Percentiles rank a stretch among this genome's conserved stretches.
phyloP scores from a whole-genome alignment of 306 rosid genomes.

The Inga laurina region DNA sequence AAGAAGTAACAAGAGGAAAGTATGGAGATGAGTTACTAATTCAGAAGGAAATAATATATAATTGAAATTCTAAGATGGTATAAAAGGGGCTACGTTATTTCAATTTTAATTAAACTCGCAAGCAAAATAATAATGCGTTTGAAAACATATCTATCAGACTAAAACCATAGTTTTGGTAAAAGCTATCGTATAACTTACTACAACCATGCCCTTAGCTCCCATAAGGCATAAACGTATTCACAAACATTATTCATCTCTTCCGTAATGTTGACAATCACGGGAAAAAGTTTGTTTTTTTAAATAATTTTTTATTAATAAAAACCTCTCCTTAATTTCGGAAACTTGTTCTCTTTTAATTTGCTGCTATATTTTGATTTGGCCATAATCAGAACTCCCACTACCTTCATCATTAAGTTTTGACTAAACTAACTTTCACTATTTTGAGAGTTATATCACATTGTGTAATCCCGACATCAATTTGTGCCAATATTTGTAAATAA shows the following conservation, averaged over 20 bases:
- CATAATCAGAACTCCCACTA: background rate
- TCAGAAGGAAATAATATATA: background rate
- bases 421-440: background rate
- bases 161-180: no score
- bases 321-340: no score
- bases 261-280: no score
- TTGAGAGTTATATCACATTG: background rate
- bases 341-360: background rate
- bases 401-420: background rate
- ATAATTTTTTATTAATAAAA: no score
- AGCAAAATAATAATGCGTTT: background rate
- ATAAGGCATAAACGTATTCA: no score
- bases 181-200: no score
- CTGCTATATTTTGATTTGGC: background rate
- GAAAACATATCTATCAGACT: background rate
- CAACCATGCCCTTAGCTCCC: no score
- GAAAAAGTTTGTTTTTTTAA: no score
- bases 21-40: background rate
- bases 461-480: background rate
- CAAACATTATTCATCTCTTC: no score
- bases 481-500: no score
- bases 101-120: background rate
- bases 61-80: background rate
- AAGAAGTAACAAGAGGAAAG: background rate
- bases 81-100: background rate